Evolutionary conservation across 2,329 filamentous ascomycete genomes (phyloP), one percentile per base, ranked within the genome.

Genomic region (Cytospora mali): DNA sequence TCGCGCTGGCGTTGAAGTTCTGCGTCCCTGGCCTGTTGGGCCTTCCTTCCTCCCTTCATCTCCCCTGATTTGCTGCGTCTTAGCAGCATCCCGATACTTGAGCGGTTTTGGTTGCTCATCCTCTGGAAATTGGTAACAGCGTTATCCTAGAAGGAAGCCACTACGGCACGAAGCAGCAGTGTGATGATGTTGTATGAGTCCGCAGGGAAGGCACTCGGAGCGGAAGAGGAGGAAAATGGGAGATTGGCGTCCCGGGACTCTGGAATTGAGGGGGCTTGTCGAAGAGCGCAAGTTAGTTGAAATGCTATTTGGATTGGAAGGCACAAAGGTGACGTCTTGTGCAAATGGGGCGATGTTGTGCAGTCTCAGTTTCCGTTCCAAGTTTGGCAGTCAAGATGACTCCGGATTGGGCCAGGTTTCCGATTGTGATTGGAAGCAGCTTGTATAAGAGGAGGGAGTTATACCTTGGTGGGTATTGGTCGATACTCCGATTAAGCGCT

Each of bases 41-140:
- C 88, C 75, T 82, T 86, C 74, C 79, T 80, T 67, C 79, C 80
- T 69, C 84, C 85, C 69, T 81, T 82, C 62, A 90, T 74, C 67
- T 91, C 87, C 64, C 83, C 84, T 62, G 87, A 90, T 73, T 90
- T 90, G 73, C 84, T 84, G 69, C 88, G 85, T 75, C 87, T 83
- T 66, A 90, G 81, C 72, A 91, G 83, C 76, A 84, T 83, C 70
- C 80, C 80, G 76, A 84, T 77, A 70, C 79, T 82, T 68, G 81
- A 74, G 65, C 76, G 76, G 68, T 75, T 72, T 60, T 74, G 71
- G 56, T 72, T 69, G 70, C 75, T 77, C 73, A 77, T 79, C 58
- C 53, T 53, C 27, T 35, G 53, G 54, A 31, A 52, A 35, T 53
- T 35, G 35, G 27, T 49, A n/a, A 35, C 42, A 49, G 52, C 7